Evolutionary conservation across 202 grass and related monocot genomes (phyloP), one percentile per base, ranked within the genome.

Genomic region (Zoysia matrella): DNA sequence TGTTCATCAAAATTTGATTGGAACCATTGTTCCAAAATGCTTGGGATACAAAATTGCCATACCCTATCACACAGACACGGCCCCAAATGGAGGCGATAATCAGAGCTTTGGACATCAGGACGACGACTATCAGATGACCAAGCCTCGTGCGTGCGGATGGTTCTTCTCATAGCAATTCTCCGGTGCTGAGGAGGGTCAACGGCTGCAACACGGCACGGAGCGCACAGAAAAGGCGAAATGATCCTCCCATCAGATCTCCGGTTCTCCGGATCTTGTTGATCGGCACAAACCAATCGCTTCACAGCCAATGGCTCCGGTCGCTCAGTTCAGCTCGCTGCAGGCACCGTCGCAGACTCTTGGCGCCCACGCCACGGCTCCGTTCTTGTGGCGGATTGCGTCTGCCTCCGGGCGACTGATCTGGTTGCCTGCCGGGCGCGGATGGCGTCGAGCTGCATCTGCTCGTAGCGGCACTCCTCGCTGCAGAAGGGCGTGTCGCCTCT

Each of bases 391-490:
- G 45, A 46, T 3, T 46, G 5, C 45, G 2, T 3, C 45, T 46
- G 45, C 45, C 5, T 46, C 45, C 45, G 45, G 45, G 4, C 45
- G 22, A 30, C 22, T 30, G 22, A 30, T 30, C 22, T 30, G 1
- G 45, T 5, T 3, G 15, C 4, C 12, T 40, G 30, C 76, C 83
- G 71, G 4, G 65, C 75, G 9, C 42, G 52, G 11, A 67, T 49
- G 55, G 83, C 74, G 81, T 97, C 92, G 74, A 87, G 75, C 62
- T 89, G 83, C 72, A 97, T 94, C 90, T 92, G 92, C 83, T 87
- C 90, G 77, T 89, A 49, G 4, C 94, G 82, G 80, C 94, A 97
- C 18, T 94, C 94, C 80, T 94, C 88, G 86, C 90, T 97, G 79
- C 94, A 97, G 92, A 97, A 97, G 8, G 94, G 94, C 1, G 83